phyloP scores from a whole-genome alignment of 441 rosid species.

The Jatropha multifida region DNA sequence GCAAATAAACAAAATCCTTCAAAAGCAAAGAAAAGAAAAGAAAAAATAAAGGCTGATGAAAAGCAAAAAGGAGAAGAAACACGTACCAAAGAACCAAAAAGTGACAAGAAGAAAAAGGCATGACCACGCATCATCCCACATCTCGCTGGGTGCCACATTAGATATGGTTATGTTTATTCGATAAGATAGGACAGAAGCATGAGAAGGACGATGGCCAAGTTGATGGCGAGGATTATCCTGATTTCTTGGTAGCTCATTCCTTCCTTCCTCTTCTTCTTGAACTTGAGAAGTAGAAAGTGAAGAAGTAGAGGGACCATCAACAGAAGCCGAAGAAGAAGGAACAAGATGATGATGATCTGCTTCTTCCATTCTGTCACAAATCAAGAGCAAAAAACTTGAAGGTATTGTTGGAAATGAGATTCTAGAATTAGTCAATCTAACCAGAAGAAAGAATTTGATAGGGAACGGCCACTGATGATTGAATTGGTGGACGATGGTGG shows the following conservation, averaged over 20 bases:
- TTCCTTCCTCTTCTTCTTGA: constrained; percentile 24
- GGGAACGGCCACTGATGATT: neutral
- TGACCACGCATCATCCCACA: constrained; percentile 45
- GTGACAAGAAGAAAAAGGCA: constrained; percentile 34
- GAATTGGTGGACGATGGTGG: neutral
- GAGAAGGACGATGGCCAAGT: constrained; percentile 9
- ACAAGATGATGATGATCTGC: neutral
- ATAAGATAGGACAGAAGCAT: constrained; percentile 26
- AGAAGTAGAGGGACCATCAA: constrained; percentile 10
- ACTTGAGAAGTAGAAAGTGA: constrained; percentile 30
- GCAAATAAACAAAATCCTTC: neutral
- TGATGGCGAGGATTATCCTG: constrained; percentile 12
- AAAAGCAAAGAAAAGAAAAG: neutral
- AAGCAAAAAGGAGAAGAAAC: neutral
- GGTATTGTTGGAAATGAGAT: neutral
- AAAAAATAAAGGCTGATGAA: neutral
- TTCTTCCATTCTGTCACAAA: constrained; percentile 6
- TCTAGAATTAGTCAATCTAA: neutral
- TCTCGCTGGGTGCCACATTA: constrained; percentile 14
- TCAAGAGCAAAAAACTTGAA: neutral
- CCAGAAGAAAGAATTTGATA: neutral
- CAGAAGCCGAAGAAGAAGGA: constrained; percentile 20
- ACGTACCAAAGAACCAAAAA: constrained; percentile 54
- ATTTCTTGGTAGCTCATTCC: constrained; percentile 10
- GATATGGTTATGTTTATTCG: constrained; percentile 31